A percentile compares a stretch with the other conserved stretches of the same genome.
Evolutionary conservation across 148 eudicot genomes (phyloP).

Genomic region (Amaranthus hypochondriacus): DNA sequence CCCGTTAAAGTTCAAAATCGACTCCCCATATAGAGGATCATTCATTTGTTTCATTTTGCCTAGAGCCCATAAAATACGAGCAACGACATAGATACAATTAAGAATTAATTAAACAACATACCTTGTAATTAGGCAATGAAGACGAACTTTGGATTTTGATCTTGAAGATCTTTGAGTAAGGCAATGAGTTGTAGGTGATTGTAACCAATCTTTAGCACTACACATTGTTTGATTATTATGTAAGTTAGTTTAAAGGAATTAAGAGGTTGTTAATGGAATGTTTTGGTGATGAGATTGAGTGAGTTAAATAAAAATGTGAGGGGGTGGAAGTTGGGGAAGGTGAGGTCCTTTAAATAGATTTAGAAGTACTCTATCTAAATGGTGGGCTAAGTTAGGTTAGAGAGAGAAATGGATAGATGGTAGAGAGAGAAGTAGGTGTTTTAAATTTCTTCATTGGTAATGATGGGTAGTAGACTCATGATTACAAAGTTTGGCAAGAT

Average conservation of each 20-base stretch:
- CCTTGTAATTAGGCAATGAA: conserved; percentile 27
- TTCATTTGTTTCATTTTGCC: no score
- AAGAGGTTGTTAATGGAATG: neutral
- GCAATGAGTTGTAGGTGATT: conserved; percentile 16
- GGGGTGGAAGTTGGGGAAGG: conserved; percentile 9
- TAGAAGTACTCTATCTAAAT: conserved; percentile 25
- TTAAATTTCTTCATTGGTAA: conserved; percentile 42
- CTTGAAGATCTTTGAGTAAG: conserved; percentile 13
- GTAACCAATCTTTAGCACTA: conserved; percentile 28
- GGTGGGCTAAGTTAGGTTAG: conserved; percentile 25
- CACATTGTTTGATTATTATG: conserved; percentile 30
- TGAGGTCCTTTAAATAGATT: conserved; percentile 31
- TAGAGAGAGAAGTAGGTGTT: conserved; percentile 11
- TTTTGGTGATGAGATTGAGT: neutral
- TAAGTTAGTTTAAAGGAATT: neutral
- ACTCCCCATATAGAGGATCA: no score
- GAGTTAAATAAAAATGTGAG: neutral
- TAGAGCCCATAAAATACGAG: no score
- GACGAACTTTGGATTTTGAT: conserved; percentile 31
- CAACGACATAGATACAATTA: no score
- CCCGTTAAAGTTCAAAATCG: no score
- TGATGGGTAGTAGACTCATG: conserved; percentile 52
- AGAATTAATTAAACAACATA: neutral
- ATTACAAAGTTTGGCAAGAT: conserved; percentile 38
- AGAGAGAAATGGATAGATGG: neutral